Evolutionary conservation across 495 filamentous ascomycete species (phyloP).

Genomic region (Tuber borchii): DNA sequence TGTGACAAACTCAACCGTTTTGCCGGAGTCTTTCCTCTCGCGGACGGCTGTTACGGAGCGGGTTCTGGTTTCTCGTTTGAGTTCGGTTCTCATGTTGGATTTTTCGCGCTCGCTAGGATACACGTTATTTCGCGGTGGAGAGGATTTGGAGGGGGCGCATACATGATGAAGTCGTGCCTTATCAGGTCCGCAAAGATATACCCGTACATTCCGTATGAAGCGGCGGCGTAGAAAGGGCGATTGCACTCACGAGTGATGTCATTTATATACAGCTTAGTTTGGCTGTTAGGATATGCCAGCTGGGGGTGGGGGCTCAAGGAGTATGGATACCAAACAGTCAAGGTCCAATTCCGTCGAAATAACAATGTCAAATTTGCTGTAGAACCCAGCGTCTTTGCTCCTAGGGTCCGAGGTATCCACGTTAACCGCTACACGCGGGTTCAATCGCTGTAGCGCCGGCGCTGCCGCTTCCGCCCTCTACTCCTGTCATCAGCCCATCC

Average conservation of each 20-base stretch:
- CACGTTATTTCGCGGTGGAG: slow-evolving; percentile 5
- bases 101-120: slow-evolving; percentile 61
- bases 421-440: slow-evolving; percentile 76
- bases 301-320: neutral
- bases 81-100: slow-evolving; percentile 61
- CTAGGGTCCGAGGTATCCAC: slow-evolving; percentile 61
- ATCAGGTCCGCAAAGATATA: slow-evolving; percentile 92
- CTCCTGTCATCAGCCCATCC: neutral
- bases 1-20: slow-evolving; percentile 78
- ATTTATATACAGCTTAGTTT: slow-evolving; percentile 54
- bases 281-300: neutral
- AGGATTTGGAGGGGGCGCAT: neutral
- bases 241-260: slow-evolving; percentile 66
- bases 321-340: slow-evolving; percentile 52
- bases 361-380: slow-evolving; percentile 68
- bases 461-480: slow-evolving; percentile 71
- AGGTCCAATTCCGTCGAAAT: slow-evolving; percentile 88
- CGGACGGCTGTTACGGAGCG: slow-evolving; percentile 64
- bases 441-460: slow-evolving; percentile 72
- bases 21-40: slow-evolving; percentile 65
- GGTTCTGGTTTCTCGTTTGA: slow-evolving; percentile 66
- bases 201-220: slow-evolving; percentile 83
- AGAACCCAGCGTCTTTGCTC: slow-evolving; percentile 62
- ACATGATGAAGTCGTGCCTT: slow-evolving; percentile 69
- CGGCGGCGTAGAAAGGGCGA: slow-evolving; percentile 80